Base-by-base conservation (phyloP, 257 asterid species). In the Solanum tarapatanum region DNA sequence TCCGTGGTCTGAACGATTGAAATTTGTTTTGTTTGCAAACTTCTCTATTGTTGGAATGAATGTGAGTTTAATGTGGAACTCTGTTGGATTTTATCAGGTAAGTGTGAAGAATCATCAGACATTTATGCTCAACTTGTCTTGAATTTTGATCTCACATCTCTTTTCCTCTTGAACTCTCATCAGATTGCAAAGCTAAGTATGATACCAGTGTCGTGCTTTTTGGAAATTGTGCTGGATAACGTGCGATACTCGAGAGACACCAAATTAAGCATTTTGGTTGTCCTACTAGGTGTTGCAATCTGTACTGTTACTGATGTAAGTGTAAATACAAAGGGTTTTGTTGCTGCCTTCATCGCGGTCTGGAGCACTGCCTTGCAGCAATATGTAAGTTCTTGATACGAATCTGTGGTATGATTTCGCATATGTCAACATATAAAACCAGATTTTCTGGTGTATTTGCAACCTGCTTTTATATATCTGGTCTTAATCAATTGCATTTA, bases 11-110 rank as follows among this genome's bases (percentile, higher is more conserved):
- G 97, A 94, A 84, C 87, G 93, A 35, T 58, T 94, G 77, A 94
- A 90, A 86, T 94, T 90, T 90, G 95, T 93, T 82, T 48, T 93
- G 64, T 93, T 92, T 84, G 92, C 95, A 7, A 94, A 93, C 84
- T 92, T 94, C 90, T 93, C 97, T 58, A 90, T 94, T 48, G 96
- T 94, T 55, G 96, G 97, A 87, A 93, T 93, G 97, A 94, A 94
- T n/a, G 95, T 94, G 66, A 93, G 96, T 86, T 87, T 94, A 33
- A 94, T 93, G 97, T 94, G 97, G 97, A 94, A 94, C 88, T 93
- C 97, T 4, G 95, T 94, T 60, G 96, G 97, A 88, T 94, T 94
- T 85, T 94, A 94, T 90, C 96, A 94, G 97, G 97, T 93, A 23
- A 80, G 90, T 89, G 39, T 45, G 70, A 48, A 76, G 37, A 30